phyloP scores from a whole-genome alignment of 257 asterid species.

The Solanum acaule region DNA sequence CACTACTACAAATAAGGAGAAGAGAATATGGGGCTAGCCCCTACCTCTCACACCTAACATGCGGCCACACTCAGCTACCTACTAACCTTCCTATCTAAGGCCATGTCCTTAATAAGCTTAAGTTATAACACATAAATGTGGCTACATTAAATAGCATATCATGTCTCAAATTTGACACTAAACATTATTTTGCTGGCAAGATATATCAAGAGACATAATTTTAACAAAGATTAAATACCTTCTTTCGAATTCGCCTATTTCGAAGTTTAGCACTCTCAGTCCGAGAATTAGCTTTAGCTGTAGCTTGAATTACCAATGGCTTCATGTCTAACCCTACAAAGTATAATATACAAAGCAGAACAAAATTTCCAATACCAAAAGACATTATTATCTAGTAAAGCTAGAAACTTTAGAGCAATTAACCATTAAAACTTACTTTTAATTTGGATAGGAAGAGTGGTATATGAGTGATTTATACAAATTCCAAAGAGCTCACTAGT shows the following conservation, averaged over 20 bases:
- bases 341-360: neutral
- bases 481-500: conserved; percentile 40
- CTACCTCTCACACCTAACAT: neutral
- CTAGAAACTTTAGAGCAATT: neutral
- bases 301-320: conserved; percentile 51
- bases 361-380: neutral
- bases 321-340: conserved; percentile 24
- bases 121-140: neutral
- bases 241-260: conserved; percentile 51
- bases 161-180: neutral
- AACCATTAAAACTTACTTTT: conserved; percentile 22
- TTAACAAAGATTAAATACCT: conserved; percentile 25
- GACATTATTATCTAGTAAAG: neutral
- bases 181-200: neutral
- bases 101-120: neutral
- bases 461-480: conserved; percentile 10
- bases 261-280: conserved; percentile 61
- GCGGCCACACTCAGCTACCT: neutral
- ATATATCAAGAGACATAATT: neutral
- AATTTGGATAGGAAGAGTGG: conserved; percentile 14
- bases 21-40: neutral
- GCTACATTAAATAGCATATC: neutral
- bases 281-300: conserved; percentile 31
- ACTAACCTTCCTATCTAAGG: neutral
- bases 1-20: neutral